Conservation (phyloP, 441 rosid species). For the Erysimum pusillum region DNA sequence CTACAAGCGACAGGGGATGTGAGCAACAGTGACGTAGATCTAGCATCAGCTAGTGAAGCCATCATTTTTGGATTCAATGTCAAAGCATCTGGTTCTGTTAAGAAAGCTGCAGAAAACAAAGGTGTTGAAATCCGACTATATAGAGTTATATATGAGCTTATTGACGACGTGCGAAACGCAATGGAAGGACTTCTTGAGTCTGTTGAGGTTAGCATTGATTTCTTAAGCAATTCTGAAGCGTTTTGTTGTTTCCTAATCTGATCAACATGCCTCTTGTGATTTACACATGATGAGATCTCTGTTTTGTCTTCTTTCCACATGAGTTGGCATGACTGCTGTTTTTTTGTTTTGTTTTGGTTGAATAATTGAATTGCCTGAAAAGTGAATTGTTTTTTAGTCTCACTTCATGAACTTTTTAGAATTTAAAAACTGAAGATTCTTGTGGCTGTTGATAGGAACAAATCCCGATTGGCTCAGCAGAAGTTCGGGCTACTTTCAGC, state of each 20-base stretch:
- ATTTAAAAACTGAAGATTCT: slow-evolving; percentile 38
- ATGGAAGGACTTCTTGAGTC: slow-evolving; percentile 98
- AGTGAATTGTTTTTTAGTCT: background rate
- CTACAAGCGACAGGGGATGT: slow-evolving; percentile 93
- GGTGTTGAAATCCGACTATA: slow-evolving; percentile 96
- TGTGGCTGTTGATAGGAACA: slow-evolving; percentile 69
- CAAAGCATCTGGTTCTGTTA: slow-evolving; percentile 80
- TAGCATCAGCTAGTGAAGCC: slow-evolving; percentile 90
- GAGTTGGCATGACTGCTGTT: background rate
- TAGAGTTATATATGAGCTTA: slow-evolving; percentile 90
- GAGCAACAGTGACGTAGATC: slow-evolving; percentile 88
- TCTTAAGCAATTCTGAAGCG: slow-evolving; percentile 19
- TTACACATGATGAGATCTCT: slow-evolving; percentile 16
- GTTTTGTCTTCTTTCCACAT: slow-evolving; percentile 26
- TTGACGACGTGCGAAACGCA: slow-evolving; percentile 90
- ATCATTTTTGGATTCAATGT: slow-evolving; percentile 89
- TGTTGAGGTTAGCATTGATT: slow-evolving; percentile 69
- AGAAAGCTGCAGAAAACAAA: slow-evolving; percentile 82
- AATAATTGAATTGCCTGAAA: slow-evolving; percentile 17
- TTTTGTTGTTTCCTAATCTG: slow-evolving; percentile 27
- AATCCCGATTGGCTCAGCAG: slow-evolving; percentile 85
- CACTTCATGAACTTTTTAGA: slow-evolving; percentile 15
- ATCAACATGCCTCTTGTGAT: slow-evolving; percentile 3
- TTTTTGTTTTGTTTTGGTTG: background rate
- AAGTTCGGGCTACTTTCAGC: slow-evolving; percentile 90